phyloP scores from a whole-genome alignment of 257 asterid species.

The Fraxinus cuspidata region DNA sequence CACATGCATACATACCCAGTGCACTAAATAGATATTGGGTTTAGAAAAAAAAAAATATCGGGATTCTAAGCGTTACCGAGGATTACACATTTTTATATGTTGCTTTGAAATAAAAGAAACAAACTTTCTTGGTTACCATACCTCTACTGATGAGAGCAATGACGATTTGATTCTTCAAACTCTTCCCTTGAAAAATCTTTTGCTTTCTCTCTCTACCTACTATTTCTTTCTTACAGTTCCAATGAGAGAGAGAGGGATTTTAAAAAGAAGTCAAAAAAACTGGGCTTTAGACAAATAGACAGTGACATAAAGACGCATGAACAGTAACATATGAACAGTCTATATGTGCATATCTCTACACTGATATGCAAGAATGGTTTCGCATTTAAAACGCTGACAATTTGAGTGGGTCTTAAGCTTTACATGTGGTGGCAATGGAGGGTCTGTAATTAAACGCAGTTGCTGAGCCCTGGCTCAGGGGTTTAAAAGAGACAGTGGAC shows the following conservation, averaged over 20 bases:
- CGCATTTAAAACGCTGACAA: neutral
- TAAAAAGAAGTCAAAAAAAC: slow-evolving; percentile 4
- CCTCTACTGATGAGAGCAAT: neutral
- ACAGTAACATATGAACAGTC: neutral
- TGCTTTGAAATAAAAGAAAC: neutral
- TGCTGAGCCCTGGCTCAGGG: neutral
- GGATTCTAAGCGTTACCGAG: neutral
- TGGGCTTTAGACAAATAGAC: slow-evolving; percentile 14
- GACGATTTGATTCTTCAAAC: slow-evolving; percentile 18
- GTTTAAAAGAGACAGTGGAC: neutral
- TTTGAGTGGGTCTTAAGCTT: slow-evolving; percentile 5
- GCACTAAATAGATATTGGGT: neutral
- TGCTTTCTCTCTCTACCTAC: neutral
- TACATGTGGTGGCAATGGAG: neutral
- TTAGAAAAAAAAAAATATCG: neutral
- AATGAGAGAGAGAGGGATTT: slow-evolving; percentile 17
- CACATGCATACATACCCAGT: neutral
- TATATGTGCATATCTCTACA: neutral
- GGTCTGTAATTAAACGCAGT: neutral
- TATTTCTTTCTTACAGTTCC: neutral
- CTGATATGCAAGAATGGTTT: neutral
- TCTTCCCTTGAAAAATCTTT: neutral
- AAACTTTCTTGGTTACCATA: neutral
- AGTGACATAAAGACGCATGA: neutral
- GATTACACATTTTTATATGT: neutral